Evolutionary conservation across 1,284 basidiomycete species (phyloP), one percentile per base, ranked within the genome.

Genomic region (Cryptococcus sp.): DNA sequence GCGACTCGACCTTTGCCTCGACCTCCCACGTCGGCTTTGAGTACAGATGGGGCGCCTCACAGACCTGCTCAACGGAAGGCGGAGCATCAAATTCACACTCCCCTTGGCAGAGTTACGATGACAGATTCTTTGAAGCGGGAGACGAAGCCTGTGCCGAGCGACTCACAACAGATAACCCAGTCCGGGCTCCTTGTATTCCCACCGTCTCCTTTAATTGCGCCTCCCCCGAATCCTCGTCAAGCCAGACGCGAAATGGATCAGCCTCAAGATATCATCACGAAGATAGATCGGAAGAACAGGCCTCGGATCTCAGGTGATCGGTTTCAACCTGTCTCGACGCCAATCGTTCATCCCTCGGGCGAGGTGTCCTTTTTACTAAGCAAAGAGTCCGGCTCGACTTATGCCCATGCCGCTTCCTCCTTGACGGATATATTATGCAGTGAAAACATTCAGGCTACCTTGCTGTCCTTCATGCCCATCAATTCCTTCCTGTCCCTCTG

Each of bases 401-500:
- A 46, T 23, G 13, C 44, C 44, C 13, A 31, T 8, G 23, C 23
- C 44, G 53, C 5, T 65, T 65, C 23, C 46, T 58, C 4, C 57
- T 56, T 23, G 52, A 52, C 15, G 14, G 6, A 32, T 8, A 37
- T 11, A n/a, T 10, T 38, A 34, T 37, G 15, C 33, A 15, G 34
- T 41, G 10, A 5, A 34, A 15, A 37, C 36, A 65, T 69, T 53
- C 76, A 64, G 59, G 67, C 59, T 35, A 50, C 61, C 1, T 51
- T 77, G 23, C 59, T 77, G 30, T 64, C 72, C 2, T 59, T 62
- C 35, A 49, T 76, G 32, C 61, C 64, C 30, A 74, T 76, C 60
- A 73, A 76, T 52, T 63, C 67, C 13, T 76, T 77, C 55, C 62
- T 77, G 23, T 71, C 71, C n/a, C 56, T 77, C 10, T 60, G 66